These are phyloP conservation scores for Vitis riparia DNA, from an alignment of 164 flowering plant genomes.

Conservation along the genomic window DNA sequence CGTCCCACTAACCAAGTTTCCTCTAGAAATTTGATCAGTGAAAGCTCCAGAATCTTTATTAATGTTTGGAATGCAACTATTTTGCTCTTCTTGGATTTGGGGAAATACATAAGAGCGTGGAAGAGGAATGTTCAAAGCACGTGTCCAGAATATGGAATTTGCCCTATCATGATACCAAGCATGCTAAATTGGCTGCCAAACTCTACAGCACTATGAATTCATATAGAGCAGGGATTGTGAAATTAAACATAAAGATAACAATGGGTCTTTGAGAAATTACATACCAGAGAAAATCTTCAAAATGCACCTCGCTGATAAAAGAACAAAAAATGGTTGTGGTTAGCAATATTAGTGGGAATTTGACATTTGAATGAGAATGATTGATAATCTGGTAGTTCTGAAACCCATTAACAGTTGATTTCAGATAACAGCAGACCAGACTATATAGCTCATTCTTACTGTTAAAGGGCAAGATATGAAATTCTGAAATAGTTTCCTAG, in stretches of 20 bases:
- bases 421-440: background rate
- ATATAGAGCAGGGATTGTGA: background rate
- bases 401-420: background rate
- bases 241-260: background rate
- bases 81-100: slow-evolving; percentile 34
- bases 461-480: no score
- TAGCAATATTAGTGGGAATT: background rate
- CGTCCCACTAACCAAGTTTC: slow-evolving; percentile 15
- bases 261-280: slow-evolving; percentile 13
- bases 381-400: background rate
- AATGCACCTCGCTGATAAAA: slow-evolving; percentile 68
- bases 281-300: slow-evolving; percentile 95
- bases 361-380: slow-evolving; percentile 2
- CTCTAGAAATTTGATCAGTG: slow-evolving; percentile 23
- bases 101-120: slow-evolving; percentile 85
- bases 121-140: slow-evolving; percentile 88
- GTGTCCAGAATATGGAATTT: slow-evolving; percentile 93
- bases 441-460: background rate
- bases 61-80: slow-evolving; percentile 10
- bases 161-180: slow-evolving; percentile 56
- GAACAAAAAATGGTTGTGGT: background rate
- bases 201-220: background rate
- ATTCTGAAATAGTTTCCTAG: no score
- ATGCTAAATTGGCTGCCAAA: slow-evolving; percentile 8
- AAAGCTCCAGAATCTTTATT: slow-evolving; percentile 20